Base-by-base conservation (phyloP, 805 yeast species). In the Ogataea kodamae region DNA sequence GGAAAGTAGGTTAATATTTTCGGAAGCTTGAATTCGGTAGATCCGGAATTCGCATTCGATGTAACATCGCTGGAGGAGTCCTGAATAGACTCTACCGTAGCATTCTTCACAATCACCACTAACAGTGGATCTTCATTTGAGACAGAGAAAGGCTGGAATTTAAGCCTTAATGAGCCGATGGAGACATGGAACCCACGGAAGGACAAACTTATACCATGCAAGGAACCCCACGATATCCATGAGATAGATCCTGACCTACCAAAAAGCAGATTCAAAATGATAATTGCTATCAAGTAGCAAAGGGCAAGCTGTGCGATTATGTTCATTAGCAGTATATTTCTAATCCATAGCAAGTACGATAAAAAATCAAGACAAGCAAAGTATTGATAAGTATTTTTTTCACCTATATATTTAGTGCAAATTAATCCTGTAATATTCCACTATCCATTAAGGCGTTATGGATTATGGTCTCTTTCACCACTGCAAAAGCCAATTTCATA, bases 401-500 rank as follows among this genome's bases (percentile, higher is more conserved):
- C 8, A n/a, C 13, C 22, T 20, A 6, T 18, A 18, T 13, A 14
- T 17, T 15, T 31, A 24, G n/a, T n/a, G 13, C 18, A 18, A 16
- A 24, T 6, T 9, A 14, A 15, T 21, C 6, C 25, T 49, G 67
- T 42, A 74, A 59, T 25, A 74, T 65, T 22, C 80, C 80, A 55
- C 74, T 71, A 41, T 74, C 78, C 55, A 68, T 66, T 45, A 74
- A 63, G 7, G 76, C 64, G 46, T 74, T 74, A 45, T 72, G 77
- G 48, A 74, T 62, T 25, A 74, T 70, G 2, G 80, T 72, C 46
- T 74, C 78, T 51, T 68, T 71, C 16, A 74, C 76, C 9, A 76
- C 78, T 6, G 78, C 78, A 54, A 74, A 71, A 5, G 88, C 96
- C 49, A 87, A 64, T 52, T 82, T 78, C 42, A 89, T 87, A 59